Base-by-base conservation (phyloP, 1,139 yeast genomes). In the Yamadazyma oceani region DNA sequence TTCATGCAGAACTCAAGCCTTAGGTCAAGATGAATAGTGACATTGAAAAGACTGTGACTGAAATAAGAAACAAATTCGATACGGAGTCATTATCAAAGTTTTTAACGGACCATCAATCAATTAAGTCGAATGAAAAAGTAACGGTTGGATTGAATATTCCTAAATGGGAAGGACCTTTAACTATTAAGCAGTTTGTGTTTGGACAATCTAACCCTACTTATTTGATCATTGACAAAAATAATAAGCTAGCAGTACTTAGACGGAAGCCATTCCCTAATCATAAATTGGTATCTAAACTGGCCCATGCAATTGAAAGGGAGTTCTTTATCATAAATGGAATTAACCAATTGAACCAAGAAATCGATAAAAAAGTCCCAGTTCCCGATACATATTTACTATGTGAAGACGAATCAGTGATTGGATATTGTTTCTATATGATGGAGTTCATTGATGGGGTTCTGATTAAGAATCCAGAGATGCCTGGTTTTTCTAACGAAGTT, bases 191-290 rank as follows among this genome's bases (percentile, higher is more conserved):
- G 54, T 81, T 81, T 58, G 68, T 70, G 15, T 79, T 76, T 56
- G 87, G 87, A 11, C 87, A 81, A 54, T 77, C 83, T 4, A 81
- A 81, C 53, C 87, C 86, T 12, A 80, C 85, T 0, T 80, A 79
- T 49, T 68, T 74, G 31, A 45, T 81, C 15, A 59, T 58, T 4
- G 82, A 78, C 47, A 42, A 49, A 7, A 43, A 46, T 7, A 75
- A 74, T 2, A 58, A 53, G 34, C 60, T 67, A 33, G 72, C 67
- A 42, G 86, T 80, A 2, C 64, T 81, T 38, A 64, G 86, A 42
- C 66, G 81, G 46, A 80, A 81, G 52, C 87, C 87, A 0, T 68
- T 74, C n/a, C 71, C 82, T 2, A 75, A 75, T 46, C 55, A 55
- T 33, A 65, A 75, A 42, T 62, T 81, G 40, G 74, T 80, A 15